Conservation (phyloP, 192 early-diverging fungal species). For the Backusella luteola region DNA sequence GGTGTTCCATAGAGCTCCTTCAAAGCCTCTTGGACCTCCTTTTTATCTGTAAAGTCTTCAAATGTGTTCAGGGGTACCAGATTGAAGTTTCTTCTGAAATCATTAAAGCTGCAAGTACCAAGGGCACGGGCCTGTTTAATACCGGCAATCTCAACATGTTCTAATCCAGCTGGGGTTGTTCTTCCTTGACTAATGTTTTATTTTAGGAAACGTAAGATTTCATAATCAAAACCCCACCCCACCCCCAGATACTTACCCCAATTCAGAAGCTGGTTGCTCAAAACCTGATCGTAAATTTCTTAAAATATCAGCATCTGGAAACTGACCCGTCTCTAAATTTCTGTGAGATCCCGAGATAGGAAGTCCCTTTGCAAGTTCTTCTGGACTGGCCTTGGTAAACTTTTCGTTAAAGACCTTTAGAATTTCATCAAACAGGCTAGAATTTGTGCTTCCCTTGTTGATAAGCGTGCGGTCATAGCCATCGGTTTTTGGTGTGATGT, state of each 20-base stretch:
- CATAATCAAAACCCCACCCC: no score
- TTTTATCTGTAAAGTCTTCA: conserved; percentile 37
- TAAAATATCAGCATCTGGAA: conserved; percentile 13
- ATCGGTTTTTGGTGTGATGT: background rate
- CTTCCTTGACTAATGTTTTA: conserved; percentile 31
- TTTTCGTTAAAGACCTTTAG: conserved; percentile 17
- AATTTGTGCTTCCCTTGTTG: background rate
- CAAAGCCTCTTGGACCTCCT: conserved; percentile 19
- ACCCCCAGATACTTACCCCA: conserved; percentile 11
- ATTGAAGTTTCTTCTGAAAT: conserved; percentile 40
- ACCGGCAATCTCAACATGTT: conserved; percentile 43
- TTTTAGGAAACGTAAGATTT: background rate
- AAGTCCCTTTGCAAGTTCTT: conserved; percentile 22
- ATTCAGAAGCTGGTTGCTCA: conserved; percentile 23
- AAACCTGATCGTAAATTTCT: conserved; percentile 10
- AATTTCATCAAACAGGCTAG: conserved; percentile 7
- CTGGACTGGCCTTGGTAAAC: conserved; percentile 21
- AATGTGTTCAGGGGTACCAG: conserved; percentile 29
- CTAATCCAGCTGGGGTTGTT: conserved; percentile 37
- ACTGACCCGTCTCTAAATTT: conserved; percentile 14
- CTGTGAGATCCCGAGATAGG: conserved; percentile 37
- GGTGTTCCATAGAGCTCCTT: conserved; percentile 42
- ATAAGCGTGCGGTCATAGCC: background rate
- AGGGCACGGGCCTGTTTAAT: conserved; percentile 39
- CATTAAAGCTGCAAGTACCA: conserved; percentile 46